Evolutionary conservation across 1,284 basidiomycete genomes (phyloP), one percentile per base, ranked within the genome.

Genomic region (Cryptococcus sp.): DNA sequence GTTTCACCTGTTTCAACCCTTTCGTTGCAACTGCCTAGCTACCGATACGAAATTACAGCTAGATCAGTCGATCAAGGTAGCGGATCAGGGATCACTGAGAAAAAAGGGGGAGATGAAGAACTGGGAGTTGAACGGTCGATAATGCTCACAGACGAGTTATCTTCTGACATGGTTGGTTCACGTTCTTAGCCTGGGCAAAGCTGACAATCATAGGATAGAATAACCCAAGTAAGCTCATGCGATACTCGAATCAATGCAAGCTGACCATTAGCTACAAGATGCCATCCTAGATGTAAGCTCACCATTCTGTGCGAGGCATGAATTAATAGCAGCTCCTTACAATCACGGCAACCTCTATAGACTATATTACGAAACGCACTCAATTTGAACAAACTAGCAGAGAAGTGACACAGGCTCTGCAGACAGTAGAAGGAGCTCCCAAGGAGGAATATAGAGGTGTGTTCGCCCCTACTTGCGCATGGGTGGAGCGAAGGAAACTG

Each of bases 101-200:
- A 28, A 11, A 28, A 4, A 4, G 28, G 28, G 28, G 28, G 28
- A 28, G 11, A 28, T 28, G 28, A 28, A 28, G 28, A 28, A 11
- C 28, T 28, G 11, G 28, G 28, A 28, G 28, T 4, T 28, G 28
- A 28, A 28, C 28, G 28, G 28, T 28, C 28, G 36, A 69, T 54
- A 50, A 73, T 73, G 71, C 69, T 72, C 63, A 68, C 62, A 65
- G 69, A 67, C 63, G 71, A 73, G 67, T 62, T 73, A 64, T 73
- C 71, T 63, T 67, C 69, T 69, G 71, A 73, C 60, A 73, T 73
- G 71, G 71, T 68, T 50, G 37, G 67, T 43, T 19, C 41, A 21
- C 5, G 41, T 24, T 18, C 4, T 24, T 34, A 2, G 40, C 14
- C 32, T 55, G 42, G 50, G 32, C 2, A 39, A n/a, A 43, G 36